Percentiles rank a stretch among this genome's conserved stretches.
These are phyloP conservation scores for Claviceps arundinis DNA, from an alignment of 2,329 filamentous ascomycete species.

Conservation along the genomic window DNA sequence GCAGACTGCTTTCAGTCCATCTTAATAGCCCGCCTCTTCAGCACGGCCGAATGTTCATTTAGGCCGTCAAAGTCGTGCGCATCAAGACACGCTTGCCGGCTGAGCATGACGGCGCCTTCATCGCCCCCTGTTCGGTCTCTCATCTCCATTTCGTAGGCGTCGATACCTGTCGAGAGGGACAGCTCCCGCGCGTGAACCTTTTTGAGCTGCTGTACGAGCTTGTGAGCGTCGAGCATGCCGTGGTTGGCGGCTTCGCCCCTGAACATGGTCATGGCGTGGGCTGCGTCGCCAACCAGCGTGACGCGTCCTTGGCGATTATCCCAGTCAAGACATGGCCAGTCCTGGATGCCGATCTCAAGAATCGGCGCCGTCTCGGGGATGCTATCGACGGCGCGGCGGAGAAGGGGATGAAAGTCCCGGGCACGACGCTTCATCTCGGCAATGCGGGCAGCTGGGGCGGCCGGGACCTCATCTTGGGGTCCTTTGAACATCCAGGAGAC, in stretches of 20 bases:
- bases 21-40: slow-evolving; percentile 13
- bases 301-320: slow-evolving; percentile 28
- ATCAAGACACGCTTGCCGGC: slow-evolving; percentile 20
- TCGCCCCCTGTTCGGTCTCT: slow-evolving; percentile 12
- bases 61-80: slow-evolving; percentile 18
- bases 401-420: slow-evolving; percentile 20
- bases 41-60: slow-evolving; percentile 19
- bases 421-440: slow-evolving; percentile 26
- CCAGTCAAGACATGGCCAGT: slow-evolving; percentile 27
- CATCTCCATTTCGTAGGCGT: slow-evolving; percentile 19
- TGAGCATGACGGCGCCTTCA: slow-evolving; percentile 17
- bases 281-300: slow-evolving; percentile 39
- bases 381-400: slow-evolving; percentile 27
- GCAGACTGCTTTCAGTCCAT: no score
- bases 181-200: slow-evolving; percentile 7
- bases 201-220: slow-evolving; percentile 14
- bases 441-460: slow-evolving; percentile 18
- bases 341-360: slow-evolving; percentile 22
- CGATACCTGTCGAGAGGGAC: slow-evolving; percentile 9
- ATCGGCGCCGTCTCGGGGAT: slow-evolving; percentile 28
- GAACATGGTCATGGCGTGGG: slow-evolving; percentile 47
- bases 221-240: slow-evolving; percentile 25
- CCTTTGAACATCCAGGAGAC: slow-evolving; percentile 30
- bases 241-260: slow-evolving; percentile 27
- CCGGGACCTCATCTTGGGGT: slow-evolving; percentile 21